phyloP scores from a whole-genome alignment of 257 asterid species.

The Fraxinus americana region DNA sequence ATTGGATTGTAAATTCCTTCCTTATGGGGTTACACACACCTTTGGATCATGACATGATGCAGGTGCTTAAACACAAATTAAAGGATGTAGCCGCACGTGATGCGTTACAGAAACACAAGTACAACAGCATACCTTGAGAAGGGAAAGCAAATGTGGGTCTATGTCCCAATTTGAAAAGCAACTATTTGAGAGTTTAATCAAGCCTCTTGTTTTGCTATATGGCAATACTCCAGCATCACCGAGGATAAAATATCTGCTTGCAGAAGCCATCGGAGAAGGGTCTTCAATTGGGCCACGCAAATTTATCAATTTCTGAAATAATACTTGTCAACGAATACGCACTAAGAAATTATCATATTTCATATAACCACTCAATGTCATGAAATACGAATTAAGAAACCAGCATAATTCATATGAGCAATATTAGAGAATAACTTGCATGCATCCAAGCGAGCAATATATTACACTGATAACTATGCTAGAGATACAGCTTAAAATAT shows the following conservation, averaged over 20 bases:
- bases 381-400: slow-evolving; percentile 13
- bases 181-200: slow-evolving; percentile 70
- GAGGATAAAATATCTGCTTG: slow-evolving; percentile 60
- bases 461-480: slow-evolving; percentile 5
- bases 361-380: slow-evolving; percentile 17
- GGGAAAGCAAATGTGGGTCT: slow-evolving; percentile 75
- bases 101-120: not conserved
- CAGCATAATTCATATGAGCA: slow-evolving; percentile 18
- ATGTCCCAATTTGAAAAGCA: slow-evolving; percentile 63
- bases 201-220: slow-evolving; percentile 69
- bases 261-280: slow-evolving; percentile 77
- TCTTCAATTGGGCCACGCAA: slow-evolving; percentile 75
- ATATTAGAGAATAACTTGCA: slow-evolving; percentile 13
- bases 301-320: slow-evolving; percentile 60
- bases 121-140: slow-evolving; percentile 68
- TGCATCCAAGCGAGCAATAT: slow-evolving; percentile 5
- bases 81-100: not conserved
- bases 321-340: slow-evolving; percentile 34
- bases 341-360: slow-evolving; percentile 8
- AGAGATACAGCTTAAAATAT: slow-evolving; percentile 15
- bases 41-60: not conserved
- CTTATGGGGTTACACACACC: not conserved
- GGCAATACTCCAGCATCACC: slow-evolving; percentile 68
- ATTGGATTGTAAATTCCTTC: not conserved
- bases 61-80: not conserved